phyloP scores from a whole-genome alignment of 345 rosid genomes.

The Lagerstroemia speciosa region DNA sequence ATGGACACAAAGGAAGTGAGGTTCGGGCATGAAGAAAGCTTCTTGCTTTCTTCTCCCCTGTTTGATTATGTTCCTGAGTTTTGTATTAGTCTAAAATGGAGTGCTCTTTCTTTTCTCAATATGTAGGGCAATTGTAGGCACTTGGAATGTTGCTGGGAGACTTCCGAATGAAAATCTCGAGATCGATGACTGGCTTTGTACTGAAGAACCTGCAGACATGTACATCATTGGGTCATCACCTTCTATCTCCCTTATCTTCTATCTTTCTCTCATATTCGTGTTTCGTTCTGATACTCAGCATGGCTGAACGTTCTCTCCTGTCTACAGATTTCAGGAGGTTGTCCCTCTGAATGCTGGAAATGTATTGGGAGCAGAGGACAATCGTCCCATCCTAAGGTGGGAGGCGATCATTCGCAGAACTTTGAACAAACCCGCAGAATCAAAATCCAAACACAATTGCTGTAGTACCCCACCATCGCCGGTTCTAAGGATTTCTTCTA shows the following conservation, averaged over 20 bases:
- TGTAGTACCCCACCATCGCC: constrained; percentile 92
- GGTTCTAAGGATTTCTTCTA: constrained; percentile 54
- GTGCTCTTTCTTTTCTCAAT: constrained; percentile 2
- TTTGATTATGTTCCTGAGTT: constrained; percentile 4
- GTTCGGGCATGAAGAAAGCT: constrained; percentile 29
- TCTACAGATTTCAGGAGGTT: constrained; percentile 85
- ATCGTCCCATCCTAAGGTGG: constrained; percentile 81
- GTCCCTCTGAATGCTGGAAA: constrained; percentile 95
- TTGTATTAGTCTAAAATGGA: not conserved
- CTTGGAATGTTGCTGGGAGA: constrained; percentile 99
- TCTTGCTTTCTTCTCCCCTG: not conserved
- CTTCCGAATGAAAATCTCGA: constrained; percentile 62
- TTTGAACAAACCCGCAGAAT: constrained; percentile 50
- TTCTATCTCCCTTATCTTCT: not conserved
- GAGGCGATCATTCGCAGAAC: constrained; percentile 83
- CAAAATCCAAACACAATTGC: constrained; percentile 52
- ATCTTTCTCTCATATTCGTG: not conserved
- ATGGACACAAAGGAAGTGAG: constrained; percentile 82
- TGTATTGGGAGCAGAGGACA: constrained; percentile 89
- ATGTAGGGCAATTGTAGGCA: constrained; percentile 64
- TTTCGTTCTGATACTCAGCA: not conserved
- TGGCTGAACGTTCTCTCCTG: not conserved
- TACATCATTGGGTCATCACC: constrained; percentile 70
- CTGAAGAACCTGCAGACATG: constrained; percentile 72
- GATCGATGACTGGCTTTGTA: constrained; percentile 81